Evolutionary conservation across 805 yeast genomes (phyloP).

Genomic region (Schwanniomyces pseudopolymorphus): DNA sequence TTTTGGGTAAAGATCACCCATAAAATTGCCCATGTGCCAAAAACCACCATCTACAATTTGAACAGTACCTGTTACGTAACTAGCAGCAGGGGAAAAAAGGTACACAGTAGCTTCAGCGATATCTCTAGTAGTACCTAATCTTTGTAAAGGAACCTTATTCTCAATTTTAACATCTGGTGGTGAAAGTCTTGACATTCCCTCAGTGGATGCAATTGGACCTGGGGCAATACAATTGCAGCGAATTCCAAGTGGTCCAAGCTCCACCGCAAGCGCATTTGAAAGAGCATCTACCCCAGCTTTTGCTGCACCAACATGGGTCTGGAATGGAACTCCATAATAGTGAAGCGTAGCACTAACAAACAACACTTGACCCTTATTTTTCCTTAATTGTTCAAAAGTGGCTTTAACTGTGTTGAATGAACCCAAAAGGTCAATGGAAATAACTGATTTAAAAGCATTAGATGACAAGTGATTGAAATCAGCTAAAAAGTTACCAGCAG

Average conservation of each 20-base stretch:
- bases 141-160: slow-evolving; percentile 59
- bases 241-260: slow-evolving; percentile 86
- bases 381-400: slow-evolving; percentile 59
- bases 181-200: slow-evolving; percentile 73
- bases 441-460: slow-evolving; percentile 86
- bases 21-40: slow-evolving; percentile 70
- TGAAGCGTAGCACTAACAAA: slow-evolving; percentile 90
- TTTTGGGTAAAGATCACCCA: slow-evolving; percentile 35
- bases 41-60: slow-evolving; percentile 87
- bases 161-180: slow-evolving; percentile 38
- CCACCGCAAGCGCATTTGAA: slow-evolving; percentile 81
- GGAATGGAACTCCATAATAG: slow-evolving; percentile 85
- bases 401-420: slow-evolving; percentile 90
- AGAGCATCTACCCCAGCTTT: slow-evolving; percentile 94
- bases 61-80: slow-evolving; percentile 73
- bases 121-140: slow-evolving; percentile 70
- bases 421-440: slow-evolving; percentile 85
- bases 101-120: slow-evolving; percentile 87
- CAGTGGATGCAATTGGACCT: slow-evolving; percentile 85
- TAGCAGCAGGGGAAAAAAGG: slow-evolving; percentile 80
- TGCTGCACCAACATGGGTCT: slow-evolving; percentile 90
- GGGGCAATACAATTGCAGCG: slow-evolving; percentile 87
- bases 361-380: slow-evolving; percentile 67
- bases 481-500: slow-evolving; percentile 89
- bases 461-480: slow-evolving; percentile 77